These are phyloP conservation scores for Lecanicillium sp. DNA, from an alignment of 2,329 filamentous ascomycete species.

Conservation along the genomic window DNA sequence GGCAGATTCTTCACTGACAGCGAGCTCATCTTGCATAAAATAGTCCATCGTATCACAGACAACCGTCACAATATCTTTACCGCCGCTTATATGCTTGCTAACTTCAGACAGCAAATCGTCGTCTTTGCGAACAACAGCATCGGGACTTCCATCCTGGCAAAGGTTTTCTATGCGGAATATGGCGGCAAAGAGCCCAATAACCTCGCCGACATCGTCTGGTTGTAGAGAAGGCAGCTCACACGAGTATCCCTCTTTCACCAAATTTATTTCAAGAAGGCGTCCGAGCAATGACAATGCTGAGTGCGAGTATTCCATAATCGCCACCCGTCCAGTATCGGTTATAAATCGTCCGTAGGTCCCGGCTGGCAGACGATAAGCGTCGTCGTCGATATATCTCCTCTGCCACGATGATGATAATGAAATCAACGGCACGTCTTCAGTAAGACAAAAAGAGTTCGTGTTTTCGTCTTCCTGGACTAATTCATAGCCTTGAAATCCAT, in stretches of 20 bases:
- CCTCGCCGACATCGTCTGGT: constrained; percentile 59
- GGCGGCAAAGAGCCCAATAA: constrained; percentile 64
- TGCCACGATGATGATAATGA: constrained; percentile 35
- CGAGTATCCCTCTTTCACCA: constrained; percentile 46
- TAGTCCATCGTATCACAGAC: constrained; percentile 79
- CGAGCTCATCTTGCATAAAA: constrained; percentile 48
- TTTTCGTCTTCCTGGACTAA: constrained; percentile 81
- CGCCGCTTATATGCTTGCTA: constrained; percentile 46
- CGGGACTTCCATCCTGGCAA: constrained; percentile 20
- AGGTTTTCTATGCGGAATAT: constrained; percentile 49
- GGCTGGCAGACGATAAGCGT: constrained; percentile 53
- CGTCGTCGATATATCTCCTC: constrained; percentile 33
- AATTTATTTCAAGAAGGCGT: constrained; percentile 61
- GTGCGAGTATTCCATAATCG: constrained; percentile 70
- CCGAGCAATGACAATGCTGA: constrained; percentile 75
- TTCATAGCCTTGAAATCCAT: constrained; percentile 64
- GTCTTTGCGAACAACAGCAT: constrained; percentile 25
- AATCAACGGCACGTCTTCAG: constrained; percentile 57
- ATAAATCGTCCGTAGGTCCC: constrained; percentile 66
- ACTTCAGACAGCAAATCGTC: constrained; percentile 44
- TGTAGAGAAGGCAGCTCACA: constrained; percentile 45
- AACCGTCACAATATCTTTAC: constrained; percentile 69
- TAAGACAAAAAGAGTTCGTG: constrained; percentile 66
- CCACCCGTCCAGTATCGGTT: constrained; percentile 66
- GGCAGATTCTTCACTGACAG: constrained; percentile 51